These are phyloP conservation scores for Apostasia ramifera DNA, from an alignment of 106 monocot species.

Conservation along the genomic window DNA sequence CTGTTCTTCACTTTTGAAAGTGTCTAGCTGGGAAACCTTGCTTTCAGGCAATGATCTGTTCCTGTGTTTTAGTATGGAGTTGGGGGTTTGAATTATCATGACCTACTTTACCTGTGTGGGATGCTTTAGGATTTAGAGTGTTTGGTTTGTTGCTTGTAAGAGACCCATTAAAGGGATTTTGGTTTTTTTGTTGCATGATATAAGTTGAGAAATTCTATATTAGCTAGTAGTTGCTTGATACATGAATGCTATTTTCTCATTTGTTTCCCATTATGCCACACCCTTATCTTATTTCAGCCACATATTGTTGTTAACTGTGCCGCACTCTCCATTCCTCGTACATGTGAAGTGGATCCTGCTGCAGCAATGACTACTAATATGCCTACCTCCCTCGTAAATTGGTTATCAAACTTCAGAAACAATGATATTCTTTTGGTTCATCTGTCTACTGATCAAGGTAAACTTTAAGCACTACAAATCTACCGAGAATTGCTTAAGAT, in stretches of 20 bases:
- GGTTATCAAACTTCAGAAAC: constrained; percentile 50
- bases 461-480: not conserved
- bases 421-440: constrained; percentile 54
- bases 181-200: not conserved
- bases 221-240: not conserved
- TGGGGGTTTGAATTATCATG: too few relatives aligned
- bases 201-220: not conserved
- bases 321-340: constrained; percentile 80
- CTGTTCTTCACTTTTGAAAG: too few relatives aligned
- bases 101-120: too few relatives aligned
- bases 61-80: too few relatives aligned
- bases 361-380: constrained; percentile 77
- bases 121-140: too few relatives aligned
- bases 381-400: constrained; percentile 65
- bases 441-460: constrained; percentile 98
- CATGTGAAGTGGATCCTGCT: constrained; percentile 65
- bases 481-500: too few relatives aligned
- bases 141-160: too few relatives aligned
- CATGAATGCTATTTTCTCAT: not conserved
- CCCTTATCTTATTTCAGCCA: constrained; percentile 38
- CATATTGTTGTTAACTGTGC: constrained; percentile 85
- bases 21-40: too few relatives aligned
- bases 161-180: not conserved
- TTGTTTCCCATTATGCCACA: not conserved
- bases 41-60: too few relatives aligned